Conservation (phyloP, 1,139 yeast species). For the Geotrichum fermentans region DNA sequence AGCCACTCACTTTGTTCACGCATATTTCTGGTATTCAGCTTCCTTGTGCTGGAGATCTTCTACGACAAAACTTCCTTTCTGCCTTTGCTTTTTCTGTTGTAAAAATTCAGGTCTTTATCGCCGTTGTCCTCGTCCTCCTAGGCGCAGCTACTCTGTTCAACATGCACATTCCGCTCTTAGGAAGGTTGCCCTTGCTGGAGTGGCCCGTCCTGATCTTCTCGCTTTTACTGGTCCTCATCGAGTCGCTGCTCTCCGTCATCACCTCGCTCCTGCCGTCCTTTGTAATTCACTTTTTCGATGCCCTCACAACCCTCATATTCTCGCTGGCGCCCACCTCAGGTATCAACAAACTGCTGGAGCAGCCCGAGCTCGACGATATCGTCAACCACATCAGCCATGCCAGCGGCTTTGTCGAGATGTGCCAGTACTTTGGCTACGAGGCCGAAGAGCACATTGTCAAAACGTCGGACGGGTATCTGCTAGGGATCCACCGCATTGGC, state of each 20-base stretch:
- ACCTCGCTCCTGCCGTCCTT: slow-evolving; percentile 34
- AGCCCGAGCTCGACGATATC: slow-evolving; percentile 24
- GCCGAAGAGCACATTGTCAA: slow-evolving; percentile 70
- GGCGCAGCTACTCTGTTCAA: too few species aligned
- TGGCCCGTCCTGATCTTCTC: slow-evolving; percentile 35
- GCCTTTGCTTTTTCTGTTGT: too few species aligned
- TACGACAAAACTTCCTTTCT: too few species aligned
- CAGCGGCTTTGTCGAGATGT: slow-evolving; percentile 58
- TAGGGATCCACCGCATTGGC: slow-evolving; percentile 50
- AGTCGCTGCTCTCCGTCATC: slow-evolving; percentile 32
- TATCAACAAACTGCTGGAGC: slow-evolving; percentile 22
- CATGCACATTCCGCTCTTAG: slow-evolving; percentile 32
- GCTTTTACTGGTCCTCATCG: slow-evolving; percentile 33
- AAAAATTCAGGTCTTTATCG: too few species aligned
- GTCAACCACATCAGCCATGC: slow-evolving; percentile 31
- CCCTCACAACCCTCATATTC: slow-evolving; percentile 24
- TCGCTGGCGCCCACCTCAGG: slow-evolving; percentile 21
- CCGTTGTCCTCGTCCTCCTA: too few species aligned
- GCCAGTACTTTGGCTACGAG: slow-evolving; percentile 55
- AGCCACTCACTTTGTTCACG: too few species aligned
- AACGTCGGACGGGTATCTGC: slow-evolving; percentile 51
- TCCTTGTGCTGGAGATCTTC: too few species aligned
- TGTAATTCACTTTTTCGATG: slow-evolving; percentile 31
- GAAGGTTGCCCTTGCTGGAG: slow-evolving; percentile 32
- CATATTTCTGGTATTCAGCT: too few species aligned